phyloP scores from a whole-genome alignment of 1,284 basidiomycete genomes.

The Malassezia caprae region DNA sequence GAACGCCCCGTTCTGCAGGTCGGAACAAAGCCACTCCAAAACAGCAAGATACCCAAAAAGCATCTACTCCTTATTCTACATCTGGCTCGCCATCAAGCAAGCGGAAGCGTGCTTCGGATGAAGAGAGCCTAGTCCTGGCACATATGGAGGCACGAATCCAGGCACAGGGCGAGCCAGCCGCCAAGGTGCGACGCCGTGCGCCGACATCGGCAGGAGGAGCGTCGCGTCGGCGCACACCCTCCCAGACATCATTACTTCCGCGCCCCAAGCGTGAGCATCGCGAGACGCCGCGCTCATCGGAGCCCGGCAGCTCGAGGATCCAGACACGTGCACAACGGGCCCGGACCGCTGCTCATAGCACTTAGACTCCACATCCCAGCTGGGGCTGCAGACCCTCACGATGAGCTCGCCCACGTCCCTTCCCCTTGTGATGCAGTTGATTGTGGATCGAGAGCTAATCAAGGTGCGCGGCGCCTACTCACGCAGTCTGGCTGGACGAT shows the following conservation, averaged over 20 bases:
- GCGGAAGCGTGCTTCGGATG: background rate
- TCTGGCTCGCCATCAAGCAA: background rate
- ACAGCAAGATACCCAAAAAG: background rate
- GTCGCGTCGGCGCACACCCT: background rate
- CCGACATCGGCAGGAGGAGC: background rate
- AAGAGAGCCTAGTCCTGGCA: background rate
- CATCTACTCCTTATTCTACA: background rate
- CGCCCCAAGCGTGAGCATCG: background rate
- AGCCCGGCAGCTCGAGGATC: background rate
- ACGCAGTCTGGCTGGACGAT: slow-evolving; percentile 54
- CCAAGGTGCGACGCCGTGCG: background rate
- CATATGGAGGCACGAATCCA: background rate
- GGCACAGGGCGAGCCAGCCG: background rate
- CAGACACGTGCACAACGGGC: background rate
- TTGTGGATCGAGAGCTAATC: slow-evolving; percentile 26
- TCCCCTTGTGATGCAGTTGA: slow-evolving; percentile 46
- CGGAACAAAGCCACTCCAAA: background rate
- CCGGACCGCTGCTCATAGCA: background rate
- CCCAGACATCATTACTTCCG: slow-evolving; percentile 7
- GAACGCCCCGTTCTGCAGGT: background rate
- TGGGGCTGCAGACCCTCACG: background rate
- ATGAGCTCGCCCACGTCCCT: background rate
- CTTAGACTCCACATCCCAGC: background rate
- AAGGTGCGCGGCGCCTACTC: slow-evolving; percentile 10
- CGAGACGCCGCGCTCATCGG: background rate